These are phyloP conservation scores for Aureobasidium sp. DNA, from an alignment of 2,329 filamentous ascomycete species.

Conservation along the genomic window DNA sequence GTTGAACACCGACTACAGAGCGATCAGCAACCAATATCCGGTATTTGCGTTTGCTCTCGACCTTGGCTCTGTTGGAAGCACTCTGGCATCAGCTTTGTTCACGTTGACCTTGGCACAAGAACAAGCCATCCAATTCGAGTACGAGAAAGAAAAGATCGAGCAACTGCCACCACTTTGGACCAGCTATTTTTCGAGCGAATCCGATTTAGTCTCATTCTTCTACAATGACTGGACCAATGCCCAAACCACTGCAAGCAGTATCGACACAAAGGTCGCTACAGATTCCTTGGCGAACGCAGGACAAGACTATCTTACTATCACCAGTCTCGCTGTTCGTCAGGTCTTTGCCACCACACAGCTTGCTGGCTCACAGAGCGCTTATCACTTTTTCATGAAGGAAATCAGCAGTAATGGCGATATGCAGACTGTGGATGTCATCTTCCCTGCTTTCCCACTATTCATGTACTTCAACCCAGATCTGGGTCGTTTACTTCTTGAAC, in stretches of 20 bases:
- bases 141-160: conserved; percentile 31
- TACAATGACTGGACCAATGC: conserved; percentile 41
- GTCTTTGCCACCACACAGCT: conserved; percentile 46
- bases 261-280: conserved; percentile 38
- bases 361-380: conserved; percentile 40
- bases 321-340: conserved; percentile 46
- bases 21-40: conserved; percentile 42
- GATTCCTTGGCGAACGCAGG: conserved; percentile 43
- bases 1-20: conserved; percentile 41
- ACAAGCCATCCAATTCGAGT: conserved; percentile 45
- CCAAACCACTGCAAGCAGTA: conserved; percentile 29
- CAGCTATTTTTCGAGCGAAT: conserved; percentile 42
- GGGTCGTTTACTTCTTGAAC: conserved; percentile 29
- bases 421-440: conserved; percentile 31
- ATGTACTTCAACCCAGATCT: conserved; percentile 28
- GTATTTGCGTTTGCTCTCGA: conserved; percentile 49
- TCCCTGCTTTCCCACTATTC: conserved; percentile 29
- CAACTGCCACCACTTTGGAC: conserved; percentile 45
- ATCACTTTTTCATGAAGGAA: conserved; percentile 51
- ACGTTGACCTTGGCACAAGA: conserved; percentile 46
- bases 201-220: conserved; percentile 41
- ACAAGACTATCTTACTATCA: conserved; percentile 42
- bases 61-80: conserved; percentile 38
- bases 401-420: conserved; percentile 40
- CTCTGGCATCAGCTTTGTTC: conserved; percentile 37